phyloP scores from a whole-genome alignment of 352 stramenopile species.

The Pythium aristosporum region DNA sequence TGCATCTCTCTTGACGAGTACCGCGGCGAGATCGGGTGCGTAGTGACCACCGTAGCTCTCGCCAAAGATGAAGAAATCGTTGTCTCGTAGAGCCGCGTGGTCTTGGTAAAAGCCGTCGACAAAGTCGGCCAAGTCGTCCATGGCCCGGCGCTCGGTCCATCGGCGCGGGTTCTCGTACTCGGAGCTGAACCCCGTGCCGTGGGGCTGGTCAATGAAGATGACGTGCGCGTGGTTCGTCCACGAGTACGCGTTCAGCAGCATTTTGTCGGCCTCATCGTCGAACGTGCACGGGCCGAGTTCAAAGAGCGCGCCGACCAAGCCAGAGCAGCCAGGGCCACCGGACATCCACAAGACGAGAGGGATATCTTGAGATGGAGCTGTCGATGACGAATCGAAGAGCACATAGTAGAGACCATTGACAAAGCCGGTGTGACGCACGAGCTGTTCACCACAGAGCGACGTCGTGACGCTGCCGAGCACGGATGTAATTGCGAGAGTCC shows the following conservation, averaged over 20 bases:
- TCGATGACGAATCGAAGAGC: conserved; percentile 57
- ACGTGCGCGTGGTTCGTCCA: conserved; percentile 96
- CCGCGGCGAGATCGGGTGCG: conserved; percentile 86
- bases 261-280: conserved; percentile 50
- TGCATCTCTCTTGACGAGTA: conserved; percentile 53
- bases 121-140: conserved; percentile 48
- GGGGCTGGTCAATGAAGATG: conserved; percentile 96
- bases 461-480: not conserved
- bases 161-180: not conserved
- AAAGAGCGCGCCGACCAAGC: conserved; percentile 90
- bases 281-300: conserved; percentile 96
- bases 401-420: conserved; percentile 74
- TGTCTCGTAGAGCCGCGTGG: conserved; percentile 36
- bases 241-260: conserved; percentile 88
- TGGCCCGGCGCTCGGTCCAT: conserved; percentile 56
- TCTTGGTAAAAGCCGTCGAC: conserved; percentile 53
- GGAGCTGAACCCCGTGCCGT: conserved; percentile 70
- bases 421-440: conserved; percentile 53
- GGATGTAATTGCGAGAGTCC: not conserved
- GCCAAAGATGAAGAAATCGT: conserved; percentile 92
- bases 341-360: conserved; percentile 97
- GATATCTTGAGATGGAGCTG: conserved; percentile 10
- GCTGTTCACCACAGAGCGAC: conserved; percentile 65
- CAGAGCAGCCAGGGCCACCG: conserved; percentile 95
- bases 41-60: conserved; percentile 96